phyloP scores from a whole-genome alignment of 2,329 filamentous ascomycete genomes.

The Karstenula rhodostoma region DNA sequence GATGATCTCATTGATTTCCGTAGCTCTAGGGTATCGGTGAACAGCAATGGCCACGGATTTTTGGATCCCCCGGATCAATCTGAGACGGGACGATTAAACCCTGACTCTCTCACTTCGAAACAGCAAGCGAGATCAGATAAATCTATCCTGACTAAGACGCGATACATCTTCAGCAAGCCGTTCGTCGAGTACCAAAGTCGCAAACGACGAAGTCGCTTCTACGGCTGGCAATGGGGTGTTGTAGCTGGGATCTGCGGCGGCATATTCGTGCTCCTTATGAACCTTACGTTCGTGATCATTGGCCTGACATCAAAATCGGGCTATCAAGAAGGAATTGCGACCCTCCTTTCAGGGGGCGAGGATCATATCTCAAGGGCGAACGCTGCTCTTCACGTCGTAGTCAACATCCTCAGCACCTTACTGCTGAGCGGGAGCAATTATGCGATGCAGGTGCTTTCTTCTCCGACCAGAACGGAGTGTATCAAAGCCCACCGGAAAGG shows the following conservation, averaged over 20 bases:
- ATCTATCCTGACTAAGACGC: background rate
- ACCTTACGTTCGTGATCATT: background rate
- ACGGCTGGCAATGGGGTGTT: background rate
- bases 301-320: background rate
- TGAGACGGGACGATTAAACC: background rate
- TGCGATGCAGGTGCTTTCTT: constrained; percentile 23
- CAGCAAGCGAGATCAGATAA: background rate
- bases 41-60: background rate
- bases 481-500: constrained; percentile 29
- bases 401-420: constrained; percentile 55
- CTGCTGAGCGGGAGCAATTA: constrained; percentile 21
- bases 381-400: background rate
- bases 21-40: too few relatives aligned
- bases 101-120: background rate
- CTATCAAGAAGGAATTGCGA: background rate
- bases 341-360: background rate
- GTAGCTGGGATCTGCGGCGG: background rate
- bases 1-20: too few relatives aligned
- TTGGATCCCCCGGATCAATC: background rate
- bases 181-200: background rate
- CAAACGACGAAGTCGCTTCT: background rate
- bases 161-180: background rate
- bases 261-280: background rate
- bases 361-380: background rate
- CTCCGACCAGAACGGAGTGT: constrained; percentile 22